phyloP scores from a whole-genome alignment of 805 yeast genomes.

The Danielozyma ontarioensis region DNA sequence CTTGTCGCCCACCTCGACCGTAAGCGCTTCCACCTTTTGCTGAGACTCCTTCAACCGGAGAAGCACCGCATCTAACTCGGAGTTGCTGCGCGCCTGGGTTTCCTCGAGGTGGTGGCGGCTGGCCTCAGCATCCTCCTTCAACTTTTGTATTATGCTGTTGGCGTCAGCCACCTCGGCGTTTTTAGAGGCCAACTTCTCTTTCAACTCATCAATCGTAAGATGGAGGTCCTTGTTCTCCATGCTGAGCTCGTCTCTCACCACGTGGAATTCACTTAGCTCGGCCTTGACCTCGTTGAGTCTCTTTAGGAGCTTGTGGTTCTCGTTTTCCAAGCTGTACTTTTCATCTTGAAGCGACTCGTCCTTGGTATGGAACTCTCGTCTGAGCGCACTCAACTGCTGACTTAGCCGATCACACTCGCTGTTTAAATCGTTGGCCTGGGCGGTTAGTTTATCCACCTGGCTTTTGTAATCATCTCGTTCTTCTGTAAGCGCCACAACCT shows the following conservation, averaged over 20 bases:
- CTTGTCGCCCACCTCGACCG: conserved; percentile 11
- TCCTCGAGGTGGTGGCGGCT: not conserved
- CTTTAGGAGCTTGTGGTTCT: conserved; percentile 31
- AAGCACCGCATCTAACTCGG: not conserved
- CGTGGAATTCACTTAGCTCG: conserved; percentile 38
- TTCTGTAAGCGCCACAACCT: conserved; percentile 12
- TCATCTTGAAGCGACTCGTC: conserved; percentile 34
- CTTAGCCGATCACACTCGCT: conserved; percentile 51
- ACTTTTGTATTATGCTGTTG: no score
- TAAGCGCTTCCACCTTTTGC: not conserved
- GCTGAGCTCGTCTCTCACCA: conserved; percentile 32
- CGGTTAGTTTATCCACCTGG: conserved; percentile 6
- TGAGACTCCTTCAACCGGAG: not conserved
- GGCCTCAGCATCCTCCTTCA: no score
- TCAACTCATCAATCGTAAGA: conserved; percentile 40
- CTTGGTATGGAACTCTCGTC: conserved; percentile 32
- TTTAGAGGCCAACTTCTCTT: conserved; percentile 26
- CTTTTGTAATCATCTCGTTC: conserved; percentile 1
- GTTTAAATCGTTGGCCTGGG: conserved; percentile 38
- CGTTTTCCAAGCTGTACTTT: conserved; percentile 36
- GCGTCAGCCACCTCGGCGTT: not conserved
- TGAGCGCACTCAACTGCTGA: conserved; percentile 29
- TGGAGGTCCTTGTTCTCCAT: conserved; percentile 37
- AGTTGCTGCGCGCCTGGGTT: not conserved
- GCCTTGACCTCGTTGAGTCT: conserved; percentile 35